These are phyloP conservation scores for Entelexis sorbosivorans DNA, from an alignment of 1,139 yeast species.

Conservation along the genomic window DNA sequence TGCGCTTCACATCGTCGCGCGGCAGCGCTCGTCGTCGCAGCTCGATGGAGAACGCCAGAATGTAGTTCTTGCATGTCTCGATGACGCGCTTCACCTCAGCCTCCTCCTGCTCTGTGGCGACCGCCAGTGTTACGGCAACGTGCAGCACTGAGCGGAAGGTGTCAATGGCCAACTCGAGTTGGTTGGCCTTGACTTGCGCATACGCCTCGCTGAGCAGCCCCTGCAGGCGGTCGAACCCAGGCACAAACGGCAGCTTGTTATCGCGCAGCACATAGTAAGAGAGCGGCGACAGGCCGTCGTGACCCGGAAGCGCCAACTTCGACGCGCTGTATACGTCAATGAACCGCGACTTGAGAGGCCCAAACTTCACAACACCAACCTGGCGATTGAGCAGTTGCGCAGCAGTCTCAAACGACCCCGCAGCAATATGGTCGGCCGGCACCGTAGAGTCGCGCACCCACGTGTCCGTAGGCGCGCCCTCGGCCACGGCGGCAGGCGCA, in stretches of 20 bases:
- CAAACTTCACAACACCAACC: constrained; percentile 74
- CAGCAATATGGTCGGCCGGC: constrained; percentile 88
- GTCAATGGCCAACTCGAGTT: constrained; percentile 67
- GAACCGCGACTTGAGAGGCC: constrained; percentile 75
- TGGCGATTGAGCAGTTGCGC: constrained; percentile 85
- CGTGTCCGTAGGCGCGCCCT: constrained; percentile 45
- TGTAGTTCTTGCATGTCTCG: constrained; percentile 74
- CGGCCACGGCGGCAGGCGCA: constrained; percentile 35
- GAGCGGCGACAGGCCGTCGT: constrained; percentile 62
- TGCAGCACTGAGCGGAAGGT: constrained; percentile 72
- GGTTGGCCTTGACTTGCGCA: constrained; percentile 71
- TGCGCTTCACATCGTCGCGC: constrained; percentile 62
- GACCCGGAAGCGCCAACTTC: constrained; percentile 63
- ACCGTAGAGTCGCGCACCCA: constrained; percentile 88
- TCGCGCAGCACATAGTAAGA: constrained; percentile 62
- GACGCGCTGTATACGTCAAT: constrained; percentile 72
- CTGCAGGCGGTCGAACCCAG: constrained; percentile 58
- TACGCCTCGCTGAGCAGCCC: constrained; percentile 59
- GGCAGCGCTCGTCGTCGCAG: constrained; percentile 73
- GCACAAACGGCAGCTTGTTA: constrained; percentile 50
- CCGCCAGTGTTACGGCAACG: constrained; percentile 61
- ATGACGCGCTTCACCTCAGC: constrained; percentile 62
- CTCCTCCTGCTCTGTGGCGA: constrained; percentile 63
- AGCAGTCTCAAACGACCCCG: constrained; percentile 94
- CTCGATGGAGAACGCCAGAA: constrained; percentile 83